A percentile compares a stretch with the other conserved stretches of the same genome.
phyloP scores from a whole-genome alignment of 345 rosid species.

The Tarenaya hassleriana region DNA sequence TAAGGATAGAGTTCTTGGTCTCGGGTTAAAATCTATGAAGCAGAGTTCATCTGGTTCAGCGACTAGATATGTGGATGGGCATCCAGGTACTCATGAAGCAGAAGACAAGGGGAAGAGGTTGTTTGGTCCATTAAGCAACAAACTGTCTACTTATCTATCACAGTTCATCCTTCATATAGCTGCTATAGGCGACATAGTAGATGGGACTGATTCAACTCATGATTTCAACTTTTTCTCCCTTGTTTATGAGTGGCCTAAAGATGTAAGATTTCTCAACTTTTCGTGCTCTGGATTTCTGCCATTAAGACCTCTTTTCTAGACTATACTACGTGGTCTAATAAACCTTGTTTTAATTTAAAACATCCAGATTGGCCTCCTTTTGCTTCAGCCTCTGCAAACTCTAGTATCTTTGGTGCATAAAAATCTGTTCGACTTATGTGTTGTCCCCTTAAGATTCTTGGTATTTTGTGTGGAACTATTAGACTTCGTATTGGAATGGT shows the following conservation, averaged over 20 bases:
- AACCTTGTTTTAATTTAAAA: not conserved
- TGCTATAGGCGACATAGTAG: conserved; percentile 97
- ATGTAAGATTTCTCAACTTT: conserved; percentile 48
- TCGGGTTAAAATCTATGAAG: conserved; percentile 64
- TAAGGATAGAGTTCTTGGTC: conserved; percentile 80
- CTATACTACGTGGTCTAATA: conserved; percentile 4
- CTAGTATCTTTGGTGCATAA: not conserved
- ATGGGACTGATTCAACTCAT: conserved; percentile 96
- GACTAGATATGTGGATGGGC: conserved; percentile 41
- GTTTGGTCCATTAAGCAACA: conserved; percentile 71
- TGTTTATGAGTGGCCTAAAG: conserved; percentile 97
- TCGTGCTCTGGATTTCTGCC: conserved; percentile 16
- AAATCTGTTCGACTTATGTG: conserved; percentile 2
- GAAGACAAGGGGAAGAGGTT: conserved; percentile 72
- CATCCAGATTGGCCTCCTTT: not conserved
- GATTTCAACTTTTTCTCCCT: conserved; percentile 97
- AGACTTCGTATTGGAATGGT: conserved; percentile 3
- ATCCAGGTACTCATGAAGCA: conserved; percentile 47
- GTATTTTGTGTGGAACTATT: not conserved
- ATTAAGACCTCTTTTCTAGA: conserved; percentile 2
- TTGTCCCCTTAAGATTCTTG: conserved; percentile 7
- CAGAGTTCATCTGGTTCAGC: conserved; percentile 39
- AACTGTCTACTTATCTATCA: conserved; percentile 78
- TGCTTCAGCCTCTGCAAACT: conserved; percentile 13
- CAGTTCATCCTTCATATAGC: conserved; percentile 93